These are phyloP conservation scores for Erythrobasidium hasegawianum DNA, from an alignment of 1,284 basidiomycete genomes.

Conservation along the genomic window DNA sequence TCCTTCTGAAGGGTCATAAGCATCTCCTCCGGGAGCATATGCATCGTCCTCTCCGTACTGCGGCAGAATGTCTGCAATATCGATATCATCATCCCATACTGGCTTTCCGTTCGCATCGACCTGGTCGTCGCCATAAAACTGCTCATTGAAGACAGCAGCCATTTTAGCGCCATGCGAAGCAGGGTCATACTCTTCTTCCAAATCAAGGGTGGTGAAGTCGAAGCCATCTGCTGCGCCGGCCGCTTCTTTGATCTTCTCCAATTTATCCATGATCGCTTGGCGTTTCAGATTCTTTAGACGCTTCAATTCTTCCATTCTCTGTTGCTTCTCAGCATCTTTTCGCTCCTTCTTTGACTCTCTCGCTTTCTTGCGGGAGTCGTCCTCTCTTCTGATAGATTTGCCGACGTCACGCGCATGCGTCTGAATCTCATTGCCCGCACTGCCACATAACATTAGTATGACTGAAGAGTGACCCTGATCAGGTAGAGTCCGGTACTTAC, in stretches of 20 bases:
- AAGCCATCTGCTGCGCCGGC: conserved; percentile 52
- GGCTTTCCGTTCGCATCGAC: conserved; percentile 66
- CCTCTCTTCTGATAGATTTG: conserved; percentile 63
- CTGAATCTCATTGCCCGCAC: conserved; percentile 67
- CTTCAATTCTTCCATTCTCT: conserved; percentile 72
- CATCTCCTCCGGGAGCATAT: conserved; percentile 36
- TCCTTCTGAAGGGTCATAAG: conserved; percentile 42
- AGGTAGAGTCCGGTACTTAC: conserved; percentile 53
- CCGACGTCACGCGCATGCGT: conserved; percentile 72
- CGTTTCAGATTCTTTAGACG: conserved; percentile 76
- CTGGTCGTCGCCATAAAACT: conserved; percentile 54
- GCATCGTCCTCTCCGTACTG: conserved; percentile 55
- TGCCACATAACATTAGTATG: conserved; percentile 46
- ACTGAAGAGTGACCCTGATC: not conserved
- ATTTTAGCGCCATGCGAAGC: conserved; percentile 72
- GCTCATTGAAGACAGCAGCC: conserved; percentile 61
- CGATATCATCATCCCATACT: conserved; percentile 80
- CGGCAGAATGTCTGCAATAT: conserved; percentile 64
- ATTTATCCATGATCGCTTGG: conserved; percentile 71
- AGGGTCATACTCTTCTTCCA: conserved; percentile 69
- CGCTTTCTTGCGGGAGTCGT: conserved; percentile 74
- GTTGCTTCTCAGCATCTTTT: conserved; percentile 70
- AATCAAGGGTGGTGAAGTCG: conserved; percentile 46
- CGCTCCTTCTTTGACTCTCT: conserved; percentile 69
- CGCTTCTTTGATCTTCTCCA: conserved; percentile 67